Conservation (phyloP, 306 rosid genomes). For the Cucumis sativus region DNA sequence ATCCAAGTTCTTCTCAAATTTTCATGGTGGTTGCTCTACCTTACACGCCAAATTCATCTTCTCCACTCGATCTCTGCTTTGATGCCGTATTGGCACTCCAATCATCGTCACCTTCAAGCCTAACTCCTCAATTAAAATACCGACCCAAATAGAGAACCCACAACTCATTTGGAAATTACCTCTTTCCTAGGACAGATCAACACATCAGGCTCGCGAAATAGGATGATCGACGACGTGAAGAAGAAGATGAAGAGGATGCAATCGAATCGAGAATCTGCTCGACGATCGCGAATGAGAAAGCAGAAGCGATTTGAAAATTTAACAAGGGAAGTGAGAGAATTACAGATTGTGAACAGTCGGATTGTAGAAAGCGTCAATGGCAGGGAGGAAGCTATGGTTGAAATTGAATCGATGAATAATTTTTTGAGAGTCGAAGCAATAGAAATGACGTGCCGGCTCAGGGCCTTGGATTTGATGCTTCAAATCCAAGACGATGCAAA, state of each 20-base stretch:
- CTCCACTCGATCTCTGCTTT: background rate
- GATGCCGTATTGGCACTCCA: background rate
- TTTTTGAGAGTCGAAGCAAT: constrained; percentile 43
- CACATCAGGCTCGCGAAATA: constrained; percentile 25
- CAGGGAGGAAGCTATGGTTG: constrained; percentile 33
- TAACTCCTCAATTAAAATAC: background rate
- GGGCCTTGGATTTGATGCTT: constrained; percentile 41
- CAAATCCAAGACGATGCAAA: constrained; percentile 50
- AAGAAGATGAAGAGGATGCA: constrained; percentile 80
- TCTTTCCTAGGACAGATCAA: constrained; percentile 33
- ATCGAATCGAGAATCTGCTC: constrained; percentile 83
- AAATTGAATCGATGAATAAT: constrained; percentile 31
- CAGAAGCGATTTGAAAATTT: constrained; percentile 69
- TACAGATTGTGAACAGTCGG: constrained; percentile 32
- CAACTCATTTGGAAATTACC: constrained; percentile 18
- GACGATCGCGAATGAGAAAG: constrained; percentile 77
- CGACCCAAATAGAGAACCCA: background rate
- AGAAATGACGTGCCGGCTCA: constrained; percentile 53
- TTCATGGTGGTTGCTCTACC: background rate
- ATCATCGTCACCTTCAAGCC: background rate
- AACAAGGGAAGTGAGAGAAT: constrained; percentile 29
- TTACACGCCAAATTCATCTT: background rate
- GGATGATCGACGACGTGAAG: constrained; percentile 24
- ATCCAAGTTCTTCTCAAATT: background rate
- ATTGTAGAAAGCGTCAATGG: constrained; percentile 23